Evolutionary conservation across 148 eudicot genomes (phyloP), one percentile per base, ranked within the genome.

Genomic region (Gaultheria prostrata): DNA sequence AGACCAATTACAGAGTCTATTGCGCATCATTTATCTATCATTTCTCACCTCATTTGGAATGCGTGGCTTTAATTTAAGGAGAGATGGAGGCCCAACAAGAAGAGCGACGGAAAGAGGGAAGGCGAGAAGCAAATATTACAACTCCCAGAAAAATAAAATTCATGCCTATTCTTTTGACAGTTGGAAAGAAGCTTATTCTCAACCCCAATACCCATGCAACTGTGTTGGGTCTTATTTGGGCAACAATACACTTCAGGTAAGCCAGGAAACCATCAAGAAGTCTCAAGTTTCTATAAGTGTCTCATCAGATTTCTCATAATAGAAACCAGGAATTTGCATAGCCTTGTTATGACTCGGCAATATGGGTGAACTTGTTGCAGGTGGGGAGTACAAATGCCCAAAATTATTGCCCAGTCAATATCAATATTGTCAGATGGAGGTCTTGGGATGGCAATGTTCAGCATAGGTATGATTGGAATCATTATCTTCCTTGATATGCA

Each of bases 401-500:
- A 87, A 61, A 84, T 89, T n/a, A 70, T 90, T 49, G 88, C 79
- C 15, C 79, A 86, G 75, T 91, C 93, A 35, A 50, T 91, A 51
- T 73, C 85, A 54, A 84, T 89, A 82, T 57, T 91, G 74, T 39
- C 92, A 8, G 88, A 89, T 63, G 91, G 92, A 80, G 92, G 93
- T 45, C 91, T 91, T 26, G 93, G 93, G 79, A 91, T 91, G 93
- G 90, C 93, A 26, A 91, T 91, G 93, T 91, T 91, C 88, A 91
- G 93, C 86, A 59, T 91, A 84, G 93, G 93, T 91, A 82, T 57
- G 56, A 48, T 63, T 2, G 53, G 21, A 76, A 24, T 65, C 39
- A 7, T 13, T 18, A 24, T 57, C 32, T 84, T 26, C 28, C 69
- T 26, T 4, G 0, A 2, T 4, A 35, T 35, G 46, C 45, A 70